Evolutionary conservation across 345 rosid genomes (phyloP), one percentile per base, ranked within the genome.

Genomic region (Durio zibethinus): DNA sequence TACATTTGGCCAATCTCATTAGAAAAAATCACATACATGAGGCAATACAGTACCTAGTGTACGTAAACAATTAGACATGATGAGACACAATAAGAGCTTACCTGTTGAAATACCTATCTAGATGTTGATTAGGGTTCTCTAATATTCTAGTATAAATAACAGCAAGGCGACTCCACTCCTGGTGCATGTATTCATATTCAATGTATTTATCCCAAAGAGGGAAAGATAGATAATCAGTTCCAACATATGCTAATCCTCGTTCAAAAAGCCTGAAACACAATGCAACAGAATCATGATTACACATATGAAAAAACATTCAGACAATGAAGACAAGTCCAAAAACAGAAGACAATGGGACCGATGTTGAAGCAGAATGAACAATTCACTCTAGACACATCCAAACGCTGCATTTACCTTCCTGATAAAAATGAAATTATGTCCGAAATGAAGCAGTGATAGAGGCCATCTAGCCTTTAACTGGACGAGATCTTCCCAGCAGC

Each of bases 381-480:
- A 91, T 89, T 89, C 98, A 93, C 87, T 88, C 90, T 86, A 90
- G 87, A 87, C 85, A 87, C 91, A 81, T 88, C 93, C 90, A 91
- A 88, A 88, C 82, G 84, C 91, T 86, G 88, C 94, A 92, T 90
- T 92, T 93, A 96, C 98, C 97, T 96, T 96, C 97, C 93, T 80
- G 80, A 82, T 83, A 92, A 83, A 84, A 85, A 88, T 82, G 94
- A 93, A 86, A 93, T 87, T 84, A 90, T 83, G 89, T 87, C 88
- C 81, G 90, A 91, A 88, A 91, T 85, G 86, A 85, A 88, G 97
- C 89, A 92, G 87, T 84, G 95, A 85, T 81, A 87, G 86, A 84
- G 97, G 91, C 89, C 93, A 93, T 91, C 94, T 87, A 90, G 93
- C 91, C 92, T 89, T 82, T 88, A 91, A 88, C 88, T 83, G 90